Percentiles rank a stretch among this genome's conserved stretches.
Evolutionary conservation across 129 eudicot species (phyloP).

Genomic region (Lactuca sativa): DNA sequence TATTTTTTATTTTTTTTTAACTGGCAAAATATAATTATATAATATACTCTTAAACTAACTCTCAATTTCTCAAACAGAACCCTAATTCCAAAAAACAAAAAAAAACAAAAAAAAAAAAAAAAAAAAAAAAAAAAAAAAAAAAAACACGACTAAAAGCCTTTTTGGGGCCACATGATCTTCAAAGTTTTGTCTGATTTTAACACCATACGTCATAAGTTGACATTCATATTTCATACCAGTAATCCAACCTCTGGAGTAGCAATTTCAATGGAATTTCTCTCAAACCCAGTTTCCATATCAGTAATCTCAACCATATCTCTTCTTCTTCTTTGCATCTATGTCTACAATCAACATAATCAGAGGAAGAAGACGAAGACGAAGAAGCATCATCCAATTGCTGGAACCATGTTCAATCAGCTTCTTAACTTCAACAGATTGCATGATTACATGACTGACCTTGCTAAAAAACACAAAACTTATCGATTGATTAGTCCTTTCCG

Average conservation of each 20-base stretch:
- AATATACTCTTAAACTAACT: no score
- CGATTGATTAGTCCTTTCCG: constrained; percentile 44
- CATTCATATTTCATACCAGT: background rate
- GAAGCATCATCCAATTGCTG: constrained; percentile 29
- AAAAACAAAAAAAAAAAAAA: no score
- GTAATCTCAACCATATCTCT: background rate
- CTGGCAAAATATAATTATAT: no score
- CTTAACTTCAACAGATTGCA: constrained; percentile 50
- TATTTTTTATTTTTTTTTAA: no score
- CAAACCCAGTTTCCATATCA: background rate
- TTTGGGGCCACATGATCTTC: no score
- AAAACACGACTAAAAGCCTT: no score
- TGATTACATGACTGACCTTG: constrained; percentile 67
- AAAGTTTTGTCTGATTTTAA: no score
- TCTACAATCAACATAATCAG: constrained; percentile 4
- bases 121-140: no score
- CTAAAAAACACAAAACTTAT: constrained; percentile 47
- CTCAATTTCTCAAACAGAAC: no score
- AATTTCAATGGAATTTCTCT: constrained; percentile 12
- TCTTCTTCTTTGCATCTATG: background rate
- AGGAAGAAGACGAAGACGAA: constrained; percentile 10
- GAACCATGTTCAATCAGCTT: constrained; percentile 49
- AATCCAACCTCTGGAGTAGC: background rate
- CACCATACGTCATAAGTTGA: background rate
- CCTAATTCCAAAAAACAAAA: no score